Evolutionary conservation across 179 eudicot genomes (phyloP), one percentile per base, ranked within the genome.

Genomic region (Drosera spatulata): DNA sequence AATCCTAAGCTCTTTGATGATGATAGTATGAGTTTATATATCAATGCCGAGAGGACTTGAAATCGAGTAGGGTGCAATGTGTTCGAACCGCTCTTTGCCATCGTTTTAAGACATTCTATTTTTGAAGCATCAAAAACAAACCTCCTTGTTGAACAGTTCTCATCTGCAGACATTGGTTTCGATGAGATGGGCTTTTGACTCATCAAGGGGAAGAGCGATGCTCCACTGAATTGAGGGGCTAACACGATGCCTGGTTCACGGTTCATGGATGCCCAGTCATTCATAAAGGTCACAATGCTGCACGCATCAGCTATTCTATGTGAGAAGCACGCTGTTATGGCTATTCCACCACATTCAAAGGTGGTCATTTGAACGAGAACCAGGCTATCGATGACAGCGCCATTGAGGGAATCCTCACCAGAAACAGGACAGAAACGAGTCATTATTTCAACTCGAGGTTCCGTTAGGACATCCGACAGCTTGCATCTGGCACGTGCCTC

Each of bases 251-350:
- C 14, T n/a, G 51, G n/a, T 2, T 7, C 54, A 2, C 15, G 12
- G 54, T 5, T 51, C 3, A 51, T 10, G 4, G 59, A 40, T 7
- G 77, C 69, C 77, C 77, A 73, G 2, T 72, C 77, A 38, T 39
- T 69, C 73, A 73, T 69, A 55, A 73, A 73, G 4, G 77, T 39
- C 9, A 70, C 69, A 47, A 69, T 69, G 4, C 73, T 73, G 57
- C 73, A 69, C 38, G 72, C 79, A 75, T 75, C 79, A 10, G 65
- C 66, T 10, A 75, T 67, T 67, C 64, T 71, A 50, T 75, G 79
- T 4, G 75, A 75, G 66, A 71, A 67, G 57, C 79, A 71, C 3
- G 71, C 40, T 3, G 75, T 70, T 0, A 75, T 40, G 0, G 70
- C 79, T 55, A 64, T 46, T 7, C 79, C 79, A 5, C 79, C 79